Percentiles rank a stretch among this genome's conserved stretches.
Evolutionary conservation across 495 filamentous ascomycete species (phyloP).

Genomic region (Penicillium daleae): DNA sequence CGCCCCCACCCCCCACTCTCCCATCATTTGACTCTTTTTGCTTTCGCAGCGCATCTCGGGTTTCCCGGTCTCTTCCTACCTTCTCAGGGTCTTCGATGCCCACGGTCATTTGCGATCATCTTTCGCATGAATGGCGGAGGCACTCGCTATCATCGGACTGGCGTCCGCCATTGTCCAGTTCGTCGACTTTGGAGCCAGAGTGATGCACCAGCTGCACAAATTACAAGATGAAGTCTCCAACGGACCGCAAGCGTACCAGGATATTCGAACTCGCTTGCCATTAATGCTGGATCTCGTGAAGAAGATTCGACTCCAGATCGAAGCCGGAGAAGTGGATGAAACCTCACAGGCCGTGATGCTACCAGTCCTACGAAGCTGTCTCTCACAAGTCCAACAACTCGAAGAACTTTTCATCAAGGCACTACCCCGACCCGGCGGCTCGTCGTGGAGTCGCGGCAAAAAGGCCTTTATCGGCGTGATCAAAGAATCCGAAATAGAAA

Average conservation of each 20-base stretch:
- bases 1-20: not conserved
- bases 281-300: not conserved
- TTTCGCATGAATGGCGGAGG: not conserved
- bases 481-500: not conserved
- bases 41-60: not conserved
- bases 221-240: not conserved
- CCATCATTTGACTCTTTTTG: not conserved
- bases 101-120: not conserved
- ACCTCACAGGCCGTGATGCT: not conserved
- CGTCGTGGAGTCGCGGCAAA: not conserved
- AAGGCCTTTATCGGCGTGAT: not conserved
- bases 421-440: not conserved
- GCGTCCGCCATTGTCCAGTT: not conserved
- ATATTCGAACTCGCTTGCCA: not conserved
- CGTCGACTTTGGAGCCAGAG: not conserved
- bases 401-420: not conserved
- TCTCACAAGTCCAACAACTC: not conserved
- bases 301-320: not conserved
- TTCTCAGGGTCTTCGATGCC: not conserved
- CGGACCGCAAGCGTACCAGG: not conserved
- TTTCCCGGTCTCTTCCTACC: not conserved
- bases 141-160: not conserved
- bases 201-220: not conserved
- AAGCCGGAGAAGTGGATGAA: not conserved
- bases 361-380: not conserved